Evolutionary conservation across 2,329 filamentous ascomycete genomes (phyloP), one percentile per base, ranked within the genome.

Genomic region (Fusarium temperatum): DNA sequence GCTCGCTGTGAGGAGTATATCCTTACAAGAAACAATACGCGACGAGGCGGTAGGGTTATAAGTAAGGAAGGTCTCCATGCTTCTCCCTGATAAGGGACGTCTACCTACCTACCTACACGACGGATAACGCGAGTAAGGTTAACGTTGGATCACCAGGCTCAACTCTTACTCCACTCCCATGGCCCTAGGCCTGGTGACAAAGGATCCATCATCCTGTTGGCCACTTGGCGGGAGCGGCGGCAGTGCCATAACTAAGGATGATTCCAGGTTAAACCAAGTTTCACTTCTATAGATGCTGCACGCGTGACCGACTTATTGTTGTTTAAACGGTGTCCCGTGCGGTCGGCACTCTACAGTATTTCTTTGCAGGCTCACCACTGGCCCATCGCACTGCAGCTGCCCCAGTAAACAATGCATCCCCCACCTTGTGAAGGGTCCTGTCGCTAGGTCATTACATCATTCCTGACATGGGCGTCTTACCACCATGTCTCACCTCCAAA

Each of bases 371-470:
- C 47, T 54, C 48, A 26, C 41, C n/a, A 70, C 66, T 70, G 67
- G 66, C 66, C 51, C 54, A 58, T 47, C 58, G 53, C 45, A 41
- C 53, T 61, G 35, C 41, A 58, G 45, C 60, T 24, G 61, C 48
- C 61, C 63, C 63, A 57, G 61, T 66, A 53, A 39, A 45, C 45
- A 65, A 44, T 66, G 45, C 63, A 53, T 20, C 28, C 64, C 38
- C 63, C 63, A 57, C 65, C 63, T 41, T 48, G 36, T 44, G 35
- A 68, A 68, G 65, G 63, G 65, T 67, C 65, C 45, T 68, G 45
- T 57, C 36, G 45, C 44, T 57, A 44, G 41, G 26, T 42, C 35
- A 70, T 70, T 70, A 70, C 67, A 70, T 70, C 67, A 70, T 70
- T 70, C 36, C 66, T 66, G 50, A 44, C 35, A 42, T 38, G 17